Conservation (phyloP, 495 filamentous ascomycete genomes). For the Penicillium maclennaniae region DNA sequence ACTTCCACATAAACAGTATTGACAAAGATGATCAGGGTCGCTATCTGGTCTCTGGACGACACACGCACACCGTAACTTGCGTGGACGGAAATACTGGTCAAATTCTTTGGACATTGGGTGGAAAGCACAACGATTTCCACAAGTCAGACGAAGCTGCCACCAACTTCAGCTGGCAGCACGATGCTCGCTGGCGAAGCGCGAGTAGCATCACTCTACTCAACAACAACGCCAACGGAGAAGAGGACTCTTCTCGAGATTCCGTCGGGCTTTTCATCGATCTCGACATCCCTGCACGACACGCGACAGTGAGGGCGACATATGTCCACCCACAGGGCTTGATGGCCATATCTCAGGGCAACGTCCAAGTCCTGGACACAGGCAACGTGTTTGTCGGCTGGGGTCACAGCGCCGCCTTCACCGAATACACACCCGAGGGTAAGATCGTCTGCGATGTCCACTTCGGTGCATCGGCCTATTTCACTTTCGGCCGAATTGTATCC, state of each 20-base stretch:
- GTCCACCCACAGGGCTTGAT: constrained; percentile 32
- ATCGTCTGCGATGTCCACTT: constrained; percentile 44
- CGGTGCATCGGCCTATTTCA: constrained; percentile 35
- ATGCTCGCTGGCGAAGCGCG: constrained; percentile 42
- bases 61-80: constrained; percentile 41
- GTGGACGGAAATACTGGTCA: constrained; percentile 50
- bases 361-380: constrained; percentile 51
- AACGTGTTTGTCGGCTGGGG: constrained; percentile 59
- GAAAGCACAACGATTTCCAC: constrained; percentile 44
- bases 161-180: constrained; percentile 51
- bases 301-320: constrained; percentile 24
- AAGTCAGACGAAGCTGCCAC: constrained; percentile 39
- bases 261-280: constrained; percentile 32
- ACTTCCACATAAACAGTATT: constrained; percentile 57
- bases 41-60: constrained; percentile 53
- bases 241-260: constrained; percentile 18
- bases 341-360: constrained; percentile 54
- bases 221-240: constrained; percentile 37
- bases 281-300: constrained; percentile 19
- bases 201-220: constrained; percentile 49
- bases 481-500: constrained; percentile 35
- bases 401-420: constrained; percentile 51
- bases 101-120: constrained; percentile 53
- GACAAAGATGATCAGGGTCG: constrained; percentile 51
- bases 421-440: constrained; percentile 50